Evolutionary conservation across 1,284 basidiomycete species (phyloP).

Genomic region (Hortiboletus rubellus): DNA sequence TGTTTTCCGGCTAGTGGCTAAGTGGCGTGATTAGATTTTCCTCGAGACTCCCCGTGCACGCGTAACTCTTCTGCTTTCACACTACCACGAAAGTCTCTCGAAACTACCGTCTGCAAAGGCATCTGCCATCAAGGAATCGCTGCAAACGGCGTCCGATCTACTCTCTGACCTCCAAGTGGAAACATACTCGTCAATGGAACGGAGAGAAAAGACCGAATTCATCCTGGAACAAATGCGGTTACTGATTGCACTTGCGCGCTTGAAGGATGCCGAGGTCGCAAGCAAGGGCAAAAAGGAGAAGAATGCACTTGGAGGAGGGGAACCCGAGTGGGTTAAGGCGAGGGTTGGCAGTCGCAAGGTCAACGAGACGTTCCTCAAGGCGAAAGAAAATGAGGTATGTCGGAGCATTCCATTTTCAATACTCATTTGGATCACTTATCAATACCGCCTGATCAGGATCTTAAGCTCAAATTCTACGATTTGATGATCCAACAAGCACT

Average conservation of each 20-base stretch:
- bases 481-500: constrained; percentile 95
- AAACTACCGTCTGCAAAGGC: constrained; percentile 43
- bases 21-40: constrained; percentile 72
- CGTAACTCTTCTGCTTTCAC: constrained; percentile 82
- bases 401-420: neutral
- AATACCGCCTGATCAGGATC: constrained; percentile 58
- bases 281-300: constrained; percentile 58
- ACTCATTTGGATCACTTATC: neutral
- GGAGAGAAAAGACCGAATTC: constrained; percentile 97
- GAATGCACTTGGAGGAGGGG: constrained; percentile 63
- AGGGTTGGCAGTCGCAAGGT: constrained; percentile 92
- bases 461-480: constrained; percentile 95
- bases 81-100: constrained; percentile 77
- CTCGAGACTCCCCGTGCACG: constrained; percentile 96
- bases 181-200: constrained; percentile 98
- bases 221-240: constrained; percentile 98
- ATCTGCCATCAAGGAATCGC: constrained; percentile 57
- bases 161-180: constrained; percentile 97
- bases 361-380: constrained; percentile 91
- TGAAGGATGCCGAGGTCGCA: constrained; percentile 60
- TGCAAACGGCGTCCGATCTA: constrained; percentile 84
- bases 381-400: constrained; percentile 82
- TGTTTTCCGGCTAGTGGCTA: neutral
- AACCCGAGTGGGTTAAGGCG: constrained; percentile 89
- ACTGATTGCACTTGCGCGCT: constrained; percentile 66